Percentiles rank a stretch among this genome's conserved stretches.
Evolutionary conservation across 345 rosid genomes (phyloP).

Genomic region (Euphorbia peplus): DNA sequence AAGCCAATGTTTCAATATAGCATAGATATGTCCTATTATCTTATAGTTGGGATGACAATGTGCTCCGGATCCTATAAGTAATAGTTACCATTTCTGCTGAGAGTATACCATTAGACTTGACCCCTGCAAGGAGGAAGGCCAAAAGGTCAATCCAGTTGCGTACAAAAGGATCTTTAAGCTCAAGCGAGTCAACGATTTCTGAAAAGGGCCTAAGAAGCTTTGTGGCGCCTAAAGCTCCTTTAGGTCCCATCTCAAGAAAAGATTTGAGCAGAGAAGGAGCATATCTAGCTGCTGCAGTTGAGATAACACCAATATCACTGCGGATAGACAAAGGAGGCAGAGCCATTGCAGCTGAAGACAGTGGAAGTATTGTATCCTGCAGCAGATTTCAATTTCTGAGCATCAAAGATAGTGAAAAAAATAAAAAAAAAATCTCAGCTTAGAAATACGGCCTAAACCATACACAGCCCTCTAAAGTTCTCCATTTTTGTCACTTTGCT

Average conservation of each 20-base stretch:
- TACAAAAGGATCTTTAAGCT: constrained; percentile 72
- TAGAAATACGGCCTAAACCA: neutral
- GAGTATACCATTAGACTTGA: constrained; percentile 92
- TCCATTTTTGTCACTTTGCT: too few species aligned
- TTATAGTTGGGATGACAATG: neutral
- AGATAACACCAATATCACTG: constrained; percentile 80
- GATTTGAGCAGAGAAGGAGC: constrained; percentile 83
- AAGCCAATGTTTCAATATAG: constrained; percentile 3
- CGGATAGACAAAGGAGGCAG: constrained; percentile 85
- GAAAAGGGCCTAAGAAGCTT: constrained; percentile 90
- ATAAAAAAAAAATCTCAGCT: neutral
- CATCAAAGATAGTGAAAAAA: constrained; percentile 4
- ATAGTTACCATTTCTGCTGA: constrained; percentile 97
- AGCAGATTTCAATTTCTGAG: constrained; percentile 10
- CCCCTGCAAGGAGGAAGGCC: constrained; percentile 95
- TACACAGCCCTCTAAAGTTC: too few species aligned
- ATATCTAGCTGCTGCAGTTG: constrained; percentile 84
- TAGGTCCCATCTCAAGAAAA: constrained; percentile 78
- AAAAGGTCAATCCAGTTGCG: constrained; percentile 93
- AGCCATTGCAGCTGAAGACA: constrained; percentile 89
- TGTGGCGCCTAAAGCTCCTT: constrained; percentile 75
- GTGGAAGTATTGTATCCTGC: constrained; percentile 91
- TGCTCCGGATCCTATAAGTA: neutral
- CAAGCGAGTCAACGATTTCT: constrained; percentile 74
- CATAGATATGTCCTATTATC: neutral